A percentile compares a stretch with the other conserved stretches of the same genome.
phyloP scores from a whole-genome alignment of 345 rosid genomes.

The Dipteronia dyeriana region DNA sequence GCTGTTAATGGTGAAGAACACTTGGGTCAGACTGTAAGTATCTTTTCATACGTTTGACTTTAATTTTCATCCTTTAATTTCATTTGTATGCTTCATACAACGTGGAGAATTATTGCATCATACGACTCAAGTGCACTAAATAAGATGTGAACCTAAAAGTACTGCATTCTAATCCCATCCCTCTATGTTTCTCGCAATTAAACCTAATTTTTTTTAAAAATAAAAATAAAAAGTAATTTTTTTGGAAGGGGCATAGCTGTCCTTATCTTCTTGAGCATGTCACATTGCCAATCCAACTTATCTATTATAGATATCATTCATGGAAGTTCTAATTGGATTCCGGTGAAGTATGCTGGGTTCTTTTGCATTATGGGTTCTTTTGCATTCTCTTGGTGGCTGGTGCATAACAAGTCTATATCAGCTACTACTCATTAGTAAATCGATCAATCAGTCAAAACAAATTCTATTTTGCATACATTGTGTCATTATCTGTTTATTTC shows the following conservation, averaged over 20 bases:
- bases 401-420: neutral
- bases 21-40: slow-evolving; percentile 55
- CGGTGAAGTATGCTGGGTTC: neutral
- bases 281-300: neutral
- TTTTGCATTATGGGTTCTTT: no score
- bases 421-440: neutral
- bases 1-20: slow-evolving; percentile 66
- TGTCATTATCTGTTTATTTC: neutral
- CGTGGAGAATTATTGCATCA: no score
- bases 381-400: neutral
- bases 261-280: no score
- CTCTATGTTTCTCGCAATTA: neutral
- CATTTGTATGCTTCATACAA: neutral
- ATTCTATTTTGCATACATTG: neutral
- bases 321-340: neutral
- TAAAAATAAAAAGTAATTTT: no score
- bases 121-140: neutral
- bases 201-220: neutral
- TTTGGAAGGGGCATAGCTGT: no score
- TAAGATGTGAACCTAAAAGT: neutral
- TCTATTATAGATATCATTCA: neutral
- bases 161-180: neutral
- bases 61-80: slow-evolving; percentile 9
- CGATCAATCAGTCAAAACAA: neutral
- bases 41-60: slow-evolving; percentile 10